A percentile compares a stretch with the other conserved stretches of the same genome.
These are phyloP conservation scores for Solanum chaucha DNA, from an alignment of 257 asterid genomes.

Conservation along the genomic window DNA sequence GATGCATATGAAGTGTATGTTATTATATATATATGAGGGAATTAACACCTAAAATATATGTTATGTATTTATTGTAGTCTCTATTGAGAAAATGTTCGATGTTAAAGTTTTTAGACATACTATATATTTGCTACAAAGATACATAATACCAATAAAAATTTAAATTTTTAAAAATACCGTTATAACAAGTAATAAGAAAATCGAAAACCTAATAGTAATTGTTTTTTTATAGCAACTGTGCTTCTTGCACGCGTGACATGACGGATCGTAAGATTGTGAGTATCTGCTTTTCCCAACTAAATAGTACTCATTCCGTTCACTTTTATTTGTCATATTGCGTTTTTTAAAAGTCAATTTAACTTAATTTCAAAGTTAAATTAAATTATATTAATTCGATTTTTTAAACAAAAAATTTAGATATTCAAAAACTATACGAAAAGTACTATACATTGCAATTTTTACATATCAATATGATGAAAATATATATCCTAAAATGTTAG, in stretches of 20 bases:
- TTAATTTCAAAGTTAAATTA: no score
- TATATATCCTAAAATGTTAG: no score
- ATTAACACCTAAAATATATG: not conserved
- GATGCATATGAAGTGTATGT: not conserved
- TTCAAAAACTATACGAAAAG: no score
- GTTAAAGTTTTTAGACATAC: no score
- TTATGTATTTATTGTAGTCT: not conserved
- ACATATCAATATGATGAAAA: no score
- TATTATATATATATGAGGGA: not conserved
- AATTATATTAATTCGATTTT: no score
- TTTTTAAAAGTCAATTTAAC: no score
- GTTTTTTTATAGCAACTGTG: not conserved
- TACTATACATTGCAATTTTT: no score
- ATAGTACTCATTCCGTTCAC: not conserved
- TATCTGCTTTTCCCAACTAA: not conserved
- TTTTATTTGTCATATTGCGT: no score
- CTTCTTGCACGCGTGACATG: not conserved
- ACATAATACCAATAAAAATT: no score
- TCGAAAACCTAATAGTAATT: not conserved
- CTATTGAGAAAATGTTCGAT: not conserved
- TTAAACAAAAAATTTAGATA: no score
- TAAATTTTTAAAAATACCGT: no score
- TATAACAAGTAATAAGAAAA: not conserved
- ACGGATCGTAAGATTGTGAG: not conserved
- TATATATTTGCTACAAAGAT: not conserved